These are phyloP conservation scores for Diplodia mutila DNA, from an alignment of 2,329 filamentous ascomycete species.

Conservation along the genomic window DNA sequence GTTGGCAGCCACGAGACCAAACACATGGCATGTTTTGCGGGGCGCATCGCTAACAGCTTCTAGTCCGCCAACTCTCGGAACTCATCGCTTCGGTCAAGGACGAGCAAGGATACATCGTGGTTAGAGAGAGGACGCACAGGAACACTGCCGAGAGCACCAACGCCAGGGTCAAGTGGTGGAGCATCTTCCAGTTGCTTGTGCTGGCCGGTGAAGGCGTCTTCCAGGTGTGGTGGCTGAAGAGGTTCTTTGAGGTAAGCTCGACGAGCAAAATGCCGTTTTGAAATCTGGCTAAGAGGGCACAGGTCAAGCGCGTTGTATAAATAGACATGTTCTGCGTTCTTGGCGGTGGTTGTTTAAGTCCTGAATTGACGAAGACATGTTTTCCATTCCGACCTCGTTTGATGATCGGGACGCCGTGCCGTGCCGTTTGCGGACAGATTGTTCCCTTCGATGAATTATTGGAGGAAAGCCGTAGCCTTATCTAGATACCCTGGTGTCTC, in stretches of 20 bases:
- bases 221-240: constrained; percentile 99
- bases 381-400: not conserved
- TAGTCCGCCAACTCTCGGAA: constrained; percentile 82
- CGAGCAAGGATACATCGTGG: constrained; percentile 94
- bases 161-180: constrained; percentile 98
- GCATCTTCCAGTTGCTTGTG: constrained; percentile 89
- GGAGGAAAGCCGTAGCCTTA: not conserved
- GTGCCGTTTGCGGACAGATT: not conserved
- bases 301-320: constrained; percentile 68
- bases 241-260: constrained; percentile 82
- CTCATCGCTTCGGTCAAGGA: constrained; percentile 92
- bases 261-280: constrained; percentile 24
- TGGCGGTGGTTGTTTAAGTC: constrained; percentile 15
- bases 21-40: not conserved
- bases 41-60: not conserved
- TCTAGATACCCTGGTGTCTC: constrained; percentile 16
- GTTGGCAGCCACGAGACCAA: constrained; percentile 31
- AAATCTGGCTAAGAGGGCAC: constrained; percentile 34
- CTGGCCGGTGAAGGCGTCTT: constrained; percentile 91
- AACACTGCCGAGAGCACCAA: constrained; percentile 99
- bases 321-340: constrained; percentile 1
- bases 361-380: constrained; percentile 23
- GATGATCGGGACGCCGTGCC: not conserved
- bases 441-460: not conserved
- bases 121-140: constrained; percentile 89